A percentile compares a stretch with the other conserved stretches of the same genome.
Evolutionary conservation across 2,329 filamentous ascomycete genomes (phyloP).

Genomic region (Clonostachys sp.): DNA sequence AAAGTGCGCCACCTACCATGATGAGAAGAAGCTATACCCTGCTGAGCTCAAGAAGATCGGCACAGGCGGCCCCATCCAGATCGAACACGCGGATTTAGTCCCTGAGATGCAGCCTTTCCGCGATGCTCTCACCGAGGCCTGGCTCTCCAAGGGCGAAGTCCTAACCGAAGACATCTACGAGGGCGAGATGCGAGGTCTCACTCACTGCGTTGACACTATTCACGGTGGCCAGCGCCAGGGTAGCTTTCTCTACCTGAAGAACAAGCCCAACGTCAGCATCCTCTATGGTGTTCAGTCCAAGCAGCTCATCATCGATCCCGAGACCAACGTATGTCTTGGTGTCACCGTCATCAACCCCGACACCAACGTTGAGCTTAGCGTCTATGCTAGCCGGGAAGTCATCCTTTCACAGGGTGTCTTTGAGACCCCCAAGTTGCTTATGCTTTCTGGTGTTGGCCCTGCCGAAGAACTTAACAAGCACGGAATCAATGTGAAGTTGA

Average conservation of each 20-base stretch:
- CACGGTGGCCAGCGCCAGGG: constrained; percentile 52
- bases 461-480: constrained; percentile 43
- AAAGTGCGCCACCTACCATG: constrained; percentile 54
- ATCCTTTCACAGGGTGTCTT: constrained; percentile 49
- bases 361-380: constrained; percentile 27
- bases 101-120: constrained; percentile 47
- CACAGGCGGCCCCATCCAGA: constrained; percentile 41
- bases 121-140: constrained; percentile 42
- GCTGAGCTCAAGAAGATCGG: constrained; percentile 45
- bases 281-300: constrained; percentile 43
- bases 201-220: constrained; percentile 48
- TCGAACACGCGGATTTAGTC: constrained; percentile 51
- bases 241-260: constrained; percentile 43
- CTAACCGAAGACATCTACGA: constrained; percentile 51
- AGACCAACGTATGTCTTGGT: constrained; percentile 32
- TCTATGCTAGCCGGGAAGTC: constrained; percentile 44
- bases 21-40: constrained; percentile 41
- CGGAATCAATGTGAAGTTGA: constrained; percentile 45
- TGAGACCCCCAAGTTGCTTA: constrained; percentile 61
- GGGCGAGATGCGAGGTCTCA: constrained; percentile 48
- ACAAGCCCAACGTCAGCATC: constrained; percentile 51
- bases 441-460: constrained; percentile 60
- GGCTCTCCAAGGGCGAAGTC: constrained; percentile 44
- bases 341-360: constrained; percentile 35
- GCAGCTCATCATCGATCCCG: constrained; percentile 43